Evolutionary conservation across 495 filamentous ascomycete genomes (phyloP), one percentile per base, ranked within the genome.

Genomic region (Hyaloscypha hepaticicola): DNA sequence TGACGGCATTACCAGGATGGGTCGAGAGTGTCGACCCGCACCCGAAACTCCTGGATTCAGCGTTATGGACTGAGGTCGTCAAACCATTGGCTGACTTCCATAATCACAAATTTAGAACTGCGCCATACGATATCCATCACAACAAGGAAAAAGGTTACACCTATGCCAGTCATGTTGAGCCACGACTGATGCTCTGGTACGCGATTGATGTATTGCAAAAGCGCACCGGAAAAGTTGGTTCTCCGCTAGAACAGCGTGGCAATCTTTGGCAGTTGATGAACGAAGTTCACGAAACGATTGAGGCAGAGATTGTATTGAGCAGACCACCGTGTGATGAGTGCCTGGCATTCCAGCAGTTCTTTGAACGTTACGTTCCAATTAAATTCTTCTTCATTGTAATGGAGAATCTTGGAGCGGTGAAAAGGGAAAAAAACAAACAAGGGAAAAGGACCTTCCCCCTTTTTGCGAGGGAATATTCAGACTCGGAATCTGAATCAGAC

Each of bases 111-210:
- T 53, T 53, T 21, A 24, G 14, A 25, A 24, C 7, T 11, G 5
- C 50, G 25, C 50, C 50, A 11, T 53, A 24, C 14, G 50, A 53
- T 0, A 26, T 4, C 0, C n/a, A 28, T 28, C 50, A 53, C 1
- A 21, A 21, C 4, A 7, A 19, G 3, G 26, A 53, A 26, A 16
- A 1, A 4, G 50, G 50, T 53, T 19, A 53, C 11, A 28, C 21
- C 4, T 26, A 9, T 1, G 63, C 63, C 4, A 14, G 2, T 7
- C 63, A 65, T 53, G 49, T 60, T 12, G 63, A 65, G 48, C 38
- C 55, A 31, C 31, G 33, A 28, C 27, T 65, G 2, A 65, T 65
- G 63, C 9, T 65, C 5, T 59, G 27, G 16, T 51, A 55, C 27
- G 55, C 55, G 21, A 51, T 38, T 9, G 5, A 49, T 29, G 16